Evolutionary conservation across 805 yeast genomes (phyloP), one percentile per base, ranked within the genome.

Genomic region (Saccharomyces paradoxus): DNA sequence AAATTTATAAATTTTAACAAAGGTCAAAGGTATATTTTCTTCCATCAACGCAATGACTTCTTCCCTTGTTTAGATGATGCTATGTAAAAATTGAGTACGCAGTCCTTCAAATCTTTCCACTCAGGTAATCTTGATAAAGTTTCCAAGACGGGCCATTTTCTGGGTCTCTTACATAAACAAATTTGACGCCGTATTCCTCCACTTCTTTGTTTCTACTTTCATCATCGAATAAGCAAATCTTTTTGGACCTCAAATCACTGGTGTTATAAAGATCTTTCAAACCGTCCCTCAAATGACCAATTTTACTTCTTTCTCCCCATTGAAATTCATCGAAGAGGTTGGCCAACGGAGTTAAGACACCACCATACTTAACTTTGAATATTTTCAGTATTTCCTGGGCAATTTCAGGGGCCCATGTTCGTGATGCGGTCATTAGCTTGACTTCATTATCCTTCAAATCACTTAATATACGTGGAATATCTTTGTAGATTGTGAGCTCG

Each of bases 201-300:
- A 89, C 96, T 60, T 89, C 96, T 57, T 71, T 77, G 64, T 89
- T 89, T 58, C 96, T 76, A 53, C 71, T 63, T 68, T 89, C 96
- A 67, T 89, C 96, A 65, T 89, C 96, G 63, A 81, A 89, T 54
- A 87, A 62, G 21, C 81, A 73, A 17, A 70, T 65, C 9, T 63
- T 63, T 13, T 64, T 53, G 1, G 72, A 71, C n/a, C 77, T 68
- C 72, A 87, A 77, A 44, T 83, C 83, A 44, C 64, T 76, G 26
- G 74, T 74, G 9, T 81, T 69, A 13, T 76, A 76, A 21, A 84
- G 70, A 12, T 75, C 76, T 51, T 74, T 70, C 4, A 82, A 72
- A 41, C 87, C 81, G 63, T 86, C 90, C 28, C 74, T 74, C 24
- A 80, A 70, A 57, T 81, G 78, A 12, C 78, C 81, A 17, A 75